Percentiles rank a stretch among this genome's conserved stretches.
Conservation (phyloP, 2,329 filamentous ascomycete species). For the Phaeophleospora eucalypticola region DNA sequence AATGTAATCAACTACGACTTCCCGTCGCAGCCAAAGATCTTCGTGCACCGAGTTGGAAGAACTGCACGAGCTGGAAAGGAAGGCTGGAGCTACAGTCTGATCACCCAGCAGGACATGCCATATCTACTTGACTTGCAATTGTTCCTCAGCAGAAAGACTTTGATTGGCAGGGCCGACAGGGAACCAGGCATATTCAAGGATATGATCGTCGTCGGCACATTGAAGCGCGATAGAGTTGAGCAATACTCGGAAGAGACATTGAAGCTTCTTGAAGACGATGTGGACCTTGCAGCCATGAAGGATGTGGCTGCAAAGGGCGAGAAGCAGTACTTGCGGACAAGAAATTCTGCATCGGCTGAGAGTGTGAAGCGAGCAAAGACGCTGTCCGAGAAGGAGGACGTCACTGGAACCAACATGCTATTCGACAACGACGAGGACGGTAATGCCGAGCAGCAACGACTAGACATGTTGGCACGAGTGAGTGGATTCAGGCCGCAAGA, state of each 20-base stretch:
- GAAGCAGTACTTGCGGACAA: slow-evolving; percentile 83
- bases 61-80: slow-evolving; percentile 89
- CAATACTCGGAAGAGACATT: slow-evolving; percentile 75
- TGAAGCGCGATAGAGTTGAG: slow-evolving; percentile 71
- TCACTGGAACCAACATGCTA: slow-evolving; percentile 72
- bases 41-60: slow-evolving; percentile 91
- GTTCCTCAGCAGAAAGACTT: slow-evolving; percentile 79
- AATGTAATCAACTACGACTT: slow-evolving; percentile 99
- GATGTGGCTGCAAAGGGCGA: slow-evolving; percentile 81
- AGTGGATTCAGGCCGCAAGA: slow-evolving; percentile 85
- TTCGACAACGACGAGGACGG: slow-evolving; percentile 62
- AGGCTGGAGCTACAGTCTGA: slow-evolving; percentile 92
- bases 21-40: slow-evolving; percentile 92
- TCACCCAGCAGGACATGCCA: slow-evolving; percentile 80
- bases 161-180: slow-evolving; percentile 63
- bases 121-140: slow-evolving; percentile 92
- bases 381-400: slow-evolving; percentile 64
- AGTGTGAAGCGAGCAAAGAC: slow-evolving; percentile 85
- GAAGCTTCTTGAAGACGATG: slow-evolving; percentile 69
- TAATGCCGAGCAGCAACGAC: slow-evolving; percentile 65
- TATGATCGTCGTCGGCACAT: slow-evolving; percentile 75
- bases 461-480: slow-evolving; percentile 83
- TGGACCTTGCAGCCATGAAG: slow-evolving; percentile 68
- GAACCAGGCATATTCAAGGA: slow-evolving; percentile 67
- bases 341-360: slow-evolving; percentile 83